These are phyloP conservation scores for Periglandula ipomoeae DNA, from an alignment of 2,329 filamentous ascomycete genomes.

Conservation along the genomic window DNA sequence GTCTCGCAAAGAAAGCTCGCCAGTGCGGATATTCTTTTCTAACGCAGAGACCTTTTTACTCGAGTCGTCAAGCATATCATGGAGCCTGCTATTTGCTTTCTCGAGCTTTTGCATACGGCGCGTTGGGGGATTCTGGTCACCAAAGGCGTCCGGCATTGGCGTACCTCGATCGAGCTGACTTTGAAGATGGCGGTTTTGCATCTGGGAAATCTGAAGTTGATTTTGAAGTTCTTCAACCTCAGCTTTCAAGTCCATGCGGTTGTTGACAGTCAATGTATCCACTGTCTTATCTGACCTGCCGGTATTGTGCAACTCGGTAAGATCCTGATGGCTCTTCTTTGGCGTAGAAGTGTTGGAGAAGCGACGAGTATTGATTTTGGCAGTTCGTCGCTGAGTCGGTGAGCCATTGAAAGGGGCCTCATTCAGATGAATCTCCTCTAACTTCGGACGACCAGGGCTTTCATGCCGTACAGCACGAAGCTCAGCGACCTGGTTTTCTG, in stretches of 20 bases:
- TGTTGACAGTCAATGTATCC: constrained; percentile 77
- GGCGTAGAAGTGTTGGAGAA: constrained; percentile 73
- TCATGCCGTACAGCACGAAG: constrained; percentile 66
- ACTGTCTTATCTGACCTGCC: constrained; percentile 72
- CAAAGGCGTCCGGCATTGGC: constrained; percentile 52
- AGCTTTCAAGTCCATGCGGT: constrained; percentile 80
- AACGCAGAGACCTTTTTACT: constrained; percentile 83
- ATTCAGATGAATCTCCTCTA: constrained; percentile 83
- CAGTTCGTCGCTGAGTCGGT: constrained; percentile 58
- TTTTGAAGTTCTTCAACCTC: constrained; percentile 91
- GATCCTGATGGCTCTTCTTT: constrained; percentile 57
- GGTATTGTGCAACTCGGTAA: constrained; percentile 58
- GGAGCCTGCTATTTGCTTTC: constrained; percentile 80
- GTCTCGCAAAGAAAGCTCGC: constrained; percentile 81
- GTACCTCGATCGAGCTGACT: constrained; percentile 69
- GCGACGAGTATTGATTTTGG: constrained; percentile 43
- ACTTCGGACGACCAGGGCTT: constrained; percentile 59
- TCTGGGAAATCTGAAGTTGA: constrained; percentile 84
- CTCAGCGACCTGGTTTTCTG: constrained; percentile 74
- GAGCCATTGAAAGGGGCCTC: constrained; percentile 67
- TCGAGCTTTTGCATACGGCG: constrained; percentile 85
- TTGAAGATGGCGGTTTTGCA: constrained; percentile 90
- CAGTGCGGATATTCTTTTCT: constrained; percentile 77
- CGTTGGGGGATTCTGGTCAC: constrained; percentile 72
- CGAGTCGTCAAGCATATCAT: constrained; percentile 92